These are phyloP conservation scores for Gynochthodes officinalis DNA, from an alignment of 257 asterid genomes.

Conservation along the genomic window DNA sequence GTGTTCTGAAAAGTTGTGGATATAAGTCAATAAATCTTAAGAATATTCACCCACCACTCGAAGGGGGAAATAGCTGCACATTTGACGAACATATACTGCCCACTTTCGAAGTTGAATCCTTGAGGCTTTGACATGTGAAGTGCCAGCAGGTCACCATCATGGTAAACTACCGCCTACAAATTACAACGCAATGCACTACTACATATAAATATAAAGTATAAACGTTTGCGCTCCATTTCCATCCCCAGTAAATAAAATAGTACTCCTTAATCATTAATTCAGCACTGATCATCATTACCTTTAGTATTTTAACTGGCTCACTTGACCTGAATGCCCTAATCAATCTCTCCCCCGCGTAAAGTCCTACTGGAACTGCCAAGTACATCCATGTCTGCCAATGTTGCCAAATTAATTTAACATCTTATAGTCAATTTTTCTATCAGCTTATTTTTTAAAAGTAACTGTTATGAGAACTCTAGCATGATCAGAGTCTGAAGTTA, in stretches of 20 bases:
- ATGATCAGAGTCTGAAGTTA: no score
- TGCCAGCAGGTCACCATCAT: constrained; percentile 78
- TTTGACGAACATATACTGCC: constrained; percentile 80
- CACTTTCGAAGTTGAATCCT: constrained; percentile 72
- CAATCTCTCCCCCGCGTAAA: constrained; percentile 66
- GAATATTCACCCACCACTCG: constrained; percentile 53
- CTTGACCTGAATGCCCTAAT: constrained; percentile 67
- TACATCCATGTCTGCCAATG: constrained; percentile 78
- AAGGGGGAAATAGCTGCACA: constrained; percentile 88
- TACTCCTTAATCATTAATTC: no score
- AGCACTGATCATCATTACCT: no score
- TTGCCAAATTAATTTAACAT: not conserved
- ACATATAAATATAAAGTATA: no score
- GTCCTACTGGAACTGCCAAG: constrained; percentile 51
- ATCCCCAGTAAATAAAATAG: no score
- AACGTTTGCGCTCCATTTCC: no score
- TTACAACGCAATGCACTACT: no score
- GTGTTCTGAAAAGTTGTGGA: no score
- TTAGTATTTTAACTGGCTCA: constrained; percentile 58
- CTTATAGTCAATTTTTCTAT: no score
- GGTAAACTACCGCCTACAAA: constrained; percentile 80
- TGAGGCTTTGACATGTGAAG: constrained; percentile 92
- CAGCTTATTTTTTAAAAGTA: no score
- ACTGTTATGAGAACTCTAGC: no score
- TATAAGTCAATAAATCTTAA: not conserved